Conservation (phyloP, 176 grass and related monocot species). For the Carex parvula region DNA sequence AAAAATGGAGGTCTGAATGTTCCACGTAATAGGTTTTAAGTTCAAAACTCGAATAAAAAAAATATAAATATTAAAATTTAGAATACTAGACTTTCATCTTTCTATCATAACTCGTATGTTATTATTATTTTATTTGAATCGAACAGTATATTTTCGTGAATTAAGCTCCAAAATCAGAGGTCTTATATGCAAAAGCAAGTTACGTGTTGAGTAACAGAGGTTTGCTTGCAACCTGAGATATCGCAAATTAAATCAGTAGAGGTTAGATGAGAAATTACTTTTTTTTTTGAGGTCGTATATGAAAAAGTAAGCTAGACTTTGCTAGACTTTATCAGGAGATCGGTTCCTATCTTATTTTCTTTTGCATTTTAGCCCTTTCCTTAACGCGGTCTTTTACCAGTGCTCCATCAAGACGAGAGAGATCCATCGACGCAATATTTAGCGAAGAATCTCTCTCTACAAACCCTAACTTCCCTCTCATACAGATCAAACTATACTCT, state of each 20-base stretch:
- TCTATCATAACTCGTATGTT: too few relatives aligned
- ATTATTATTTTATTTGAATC: too few relatives aligned
- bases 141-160: too few relatives aligned
- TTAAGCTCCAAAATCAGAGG: too few relatives aligned
- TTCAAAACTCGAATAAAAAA: too few relatives aligned
- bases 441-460: conserved; percentile 21
- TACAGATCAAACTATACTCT: conserved; percentile 5
- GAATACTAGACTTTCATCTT: too few relatives aligned
- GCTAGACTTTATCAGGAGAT: too few relatives aligned
- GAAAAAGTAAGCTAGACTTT: not conserved
- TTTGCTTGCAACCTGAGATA: not conserved
- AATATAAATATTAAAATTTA: too few relatives aligned
- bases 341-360: not conserved
- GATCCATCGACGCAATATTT: not conserved
- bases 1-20: too few relatives aligned
- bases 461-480: not conserved
- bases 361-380: conserved; percentile 22
- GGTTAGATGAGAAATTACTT: not conserved
- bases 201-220: not conserved
- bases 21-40: too few relatives aligned
- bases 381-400: conserved; percentile 15
- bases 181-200: too few relatives aligned
- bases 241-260: not conserved
- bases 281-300: not conserved
- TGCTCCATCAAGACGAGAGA: not conserved